phyloP scores from a whole-genome alignment of 345 rosid species.

The Passiflora organensis region DNA sequence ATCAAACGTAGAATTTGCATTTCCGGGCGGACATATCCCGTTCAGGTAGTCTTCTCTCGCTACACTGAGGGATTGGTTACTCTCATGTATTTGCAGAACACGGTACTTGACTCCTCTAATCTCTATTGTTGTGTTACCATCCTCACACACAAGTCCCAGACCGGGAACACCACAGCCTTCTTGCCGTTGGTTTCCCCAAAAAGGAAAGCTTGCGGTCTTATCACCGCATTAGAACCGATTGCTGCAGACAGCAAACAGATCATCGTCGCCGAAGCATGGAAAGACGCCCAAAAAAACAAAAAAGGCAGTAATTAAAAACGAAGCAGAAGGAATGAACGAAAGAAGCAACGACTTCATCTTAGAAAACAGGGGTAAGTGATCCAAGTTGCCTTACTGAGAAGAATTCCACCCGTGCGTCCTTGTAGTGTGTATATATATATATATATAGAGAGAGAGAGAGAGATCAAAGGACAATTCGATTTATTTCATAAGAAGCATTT shows the following conservation, averaged over 20 bases:
- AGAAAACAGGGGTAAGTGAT: no score
- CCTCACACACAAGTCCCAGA: constrained; percentile 27
- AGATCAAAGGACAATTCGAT: no score
- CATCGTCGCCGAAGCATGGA: neutral
- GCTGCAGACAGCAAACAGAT: constrained; percentile 6
- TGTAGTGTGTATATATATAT: no score
- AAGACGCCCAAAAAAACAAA: neutral
- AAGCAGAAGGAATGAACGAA: neutral
- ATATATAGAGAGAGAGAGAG: no score
- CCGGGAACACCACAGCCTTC: constrained; percentile 21
- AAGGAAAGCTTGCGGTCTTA: constrained; percentile 29
- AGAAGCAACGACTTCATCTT: constrained; percentile 16
- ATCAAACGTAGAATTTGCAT: constrained; percentile 20
- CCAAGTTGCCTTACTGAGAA: no score
- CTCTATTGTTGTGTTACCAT: neutral
- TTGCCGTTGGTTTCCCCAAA: constrained; percentile 21
- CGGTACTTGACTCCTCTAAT: constrained; percentile 15
- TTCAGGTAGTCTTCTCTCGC: constrained; percentile 19
- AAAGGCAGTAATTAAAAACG: neutral
- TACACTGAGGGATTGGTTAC: constrained; percentile 11
- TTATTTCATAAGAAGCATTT: no score
- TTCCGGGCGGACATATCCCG: constrained; percentile 8
- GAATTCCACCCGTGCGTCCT: no score
- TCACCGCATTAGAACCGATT: constrained; percentile 26
- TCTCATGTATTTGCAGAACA: constrained; percentile 10